These are phyloP conservation scores for Pleurozium schreberi DNA, from an alignment of 225 moss, liverwort and hornwort species.

Conservation along the genomic window DNA sequence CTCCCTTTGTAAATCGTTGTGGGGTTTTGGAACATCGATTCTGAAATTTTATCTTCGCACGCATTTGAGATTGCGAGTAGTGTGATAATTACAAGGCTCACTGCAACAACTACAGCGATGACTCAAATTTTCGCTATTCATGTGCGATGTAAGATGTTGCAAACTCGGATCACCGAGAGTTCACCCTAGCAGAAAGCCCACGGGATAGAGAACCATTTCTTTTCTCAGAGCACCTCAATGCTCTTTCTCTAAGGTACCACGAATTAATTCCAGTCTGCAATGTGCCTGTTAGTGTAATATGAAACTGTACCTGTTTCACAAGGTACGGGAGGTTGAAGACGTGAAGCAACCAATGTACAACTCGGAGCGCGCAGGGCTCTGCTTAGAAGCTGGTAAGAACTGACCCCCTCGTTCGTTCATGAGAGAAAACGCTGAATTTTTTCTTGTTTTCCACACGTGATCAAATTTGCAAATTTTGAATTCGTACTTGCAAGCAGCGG, in stretches of 20 bases:
- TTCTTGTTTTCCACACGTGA: too few relatives aligned
- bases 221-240: neutral
- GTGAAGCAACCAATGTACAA: neutral
- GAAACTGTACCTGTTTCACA: neutral
- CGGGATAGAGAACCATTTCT: neutral
- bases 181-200: neutral
- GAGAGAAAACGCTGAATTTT: too few relatives aligned
- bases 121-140: neutral
- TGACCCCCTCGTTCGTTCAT: too few relatives aligned
- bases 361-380: too few relatives aligned
- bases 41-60: neutral
- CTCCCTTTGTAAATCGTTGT: too few relatives aligned
- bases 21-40: neutral
- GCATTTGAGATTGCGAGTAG: neutral
- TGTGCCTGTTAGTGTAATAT: neutral
- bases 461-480: too few relatives aligned
- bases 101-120: too few relatives aligned
- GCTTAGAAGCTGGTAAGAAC: too few relatives aligned
- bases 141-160: neutral
- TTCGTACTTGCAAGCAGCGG: too few relatives aligned
- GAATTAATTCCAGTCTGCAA: too few relatives aligned
- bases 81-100: neutral
- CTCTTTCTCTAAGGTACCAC: neutral
- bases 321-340: neutral
- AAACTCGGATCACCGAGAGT: neutral